Conservation (phyloP, 2,329 filamentous ascomycete species). For the Pyrenophora tritici-repentis region DNA sequence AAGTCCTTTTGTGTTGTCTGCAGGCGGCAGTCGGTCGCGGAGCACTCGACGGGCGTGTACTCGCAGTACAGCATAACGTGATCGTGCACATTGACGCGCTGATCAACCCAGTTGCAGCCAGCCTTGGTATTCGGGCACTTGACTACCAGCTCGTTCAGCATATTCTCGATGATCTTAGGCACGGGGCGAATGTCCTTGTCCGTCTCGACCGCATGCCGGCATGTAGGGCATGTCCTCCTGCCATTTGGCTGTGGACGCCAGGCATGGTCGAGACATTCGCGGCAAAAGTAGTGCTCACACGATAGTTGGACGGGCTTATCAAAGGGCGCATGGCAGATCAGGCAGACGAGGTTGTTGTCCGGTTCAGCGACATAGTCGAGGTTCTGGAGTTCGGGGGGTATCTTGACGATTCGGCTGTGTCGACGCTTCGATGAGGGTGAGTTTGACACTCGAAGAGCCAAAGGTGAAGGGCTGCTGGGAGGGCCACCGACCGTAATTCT, state of each 20-base stretch:
- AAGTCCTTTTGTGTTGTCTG: conserved; percentile 61
- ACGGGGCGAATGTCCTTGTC: conserved; percentile 44
- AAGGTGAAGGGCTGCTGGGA: conserved; percentile 45
- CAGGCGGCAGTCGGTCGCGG: conserved; percentile 55
- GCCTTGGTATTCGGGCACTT: conserved; percentile 61
- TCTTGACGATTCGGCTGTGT: conserved; percentile 39
- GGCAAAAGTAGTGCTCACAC: conserved; percentile 69
- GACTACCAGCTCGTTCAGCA: conserved; percentile 65
- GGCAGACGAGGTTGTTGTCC: conserved; percentile 66
- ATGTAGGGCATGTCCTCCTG: conserved; percentile 59
- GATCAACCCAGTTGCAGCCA: conserved; percentile 60
- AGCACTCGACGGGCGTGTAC: conserved; percentile 60
- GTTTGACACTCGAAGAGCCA: conserved; percentile 47
- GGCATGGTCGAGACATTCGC: conserved; percentile 58
- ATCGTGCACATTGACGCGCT: conserved; percentile 61
- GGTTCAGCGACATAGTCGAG: conserved; percentile 63
- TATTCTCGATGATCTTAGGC: conserved; percentile 62
- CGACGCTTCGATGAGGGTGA: conserved; percentile 46
- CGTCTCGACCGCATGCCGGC: conserved; percentile 54
- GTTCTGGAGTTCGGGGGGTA: conserved; percentile 58
- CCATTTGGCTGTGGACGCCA: conserved; percentile 39
- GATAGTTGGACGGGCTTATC: conserved; percentile 61
- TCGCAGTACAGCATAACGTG: conserved; percentile 66
- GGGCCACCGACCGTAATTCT: conserved; percentile 44
- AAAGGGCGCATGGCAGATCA: conserved; percentile 68